These are phyloP conservation scores for Eucalyptus regnans DNA, from an alignment of 345 rosid species.

Conservation along the genomic window DNA sequence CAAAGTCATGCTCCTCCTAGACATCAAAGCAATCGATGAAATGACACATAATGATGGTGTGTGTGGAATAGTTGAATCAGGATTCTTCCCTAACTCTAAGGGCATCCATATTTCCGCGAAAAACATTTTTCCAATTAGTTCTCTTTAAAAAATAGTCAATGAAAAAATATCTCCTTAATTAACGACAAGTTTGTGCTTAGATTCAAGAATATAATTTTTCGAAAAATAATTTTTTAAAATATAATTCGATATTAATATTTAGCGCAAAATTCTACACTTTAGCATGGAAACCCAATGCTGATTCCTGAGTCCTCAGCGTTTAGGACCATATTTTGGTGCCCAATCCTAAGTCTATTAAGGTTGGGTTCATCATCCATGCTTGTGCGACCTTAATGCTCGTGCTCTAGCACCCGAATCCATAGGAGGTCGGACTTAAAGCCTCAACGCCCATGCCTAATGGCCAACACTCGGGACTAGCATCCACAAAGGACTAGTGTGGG, in stretches of 20 bases:
- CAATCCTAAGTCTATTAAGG: background rate
- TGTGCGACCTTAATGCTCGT: background rate
- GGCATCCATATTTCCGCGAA: no score
- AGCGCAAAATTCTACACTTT: fast-evolving
- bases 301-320: fast-evolving
- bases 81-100: background rate
- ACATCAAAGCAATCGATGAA: background rate
- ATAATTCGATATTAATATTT: fast-evolving
- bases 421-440: no score
- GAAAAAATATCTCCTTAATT: no score
- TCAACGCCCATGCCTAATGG: fast-evolving
- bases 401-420: background rate
- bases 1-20: background rate
- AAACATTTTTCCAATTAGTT: no score
- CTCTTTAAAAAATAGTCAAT: no score
- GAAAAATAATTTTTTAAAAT: fast-evolving
- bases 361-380: background rate
- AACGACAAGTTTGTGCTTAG: background rate
- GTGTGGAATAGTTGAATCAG: background rate
- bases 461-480: background rate
- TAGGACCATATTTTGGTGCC: no score
- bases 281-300: fast-evolving
- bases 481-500: background rate
- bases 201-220: no score
- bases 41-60: background rate